phyloP scores from a whole-genome alignment of 176 grass and related monocot genomes.

The Elaeis guineensis region DNA sequence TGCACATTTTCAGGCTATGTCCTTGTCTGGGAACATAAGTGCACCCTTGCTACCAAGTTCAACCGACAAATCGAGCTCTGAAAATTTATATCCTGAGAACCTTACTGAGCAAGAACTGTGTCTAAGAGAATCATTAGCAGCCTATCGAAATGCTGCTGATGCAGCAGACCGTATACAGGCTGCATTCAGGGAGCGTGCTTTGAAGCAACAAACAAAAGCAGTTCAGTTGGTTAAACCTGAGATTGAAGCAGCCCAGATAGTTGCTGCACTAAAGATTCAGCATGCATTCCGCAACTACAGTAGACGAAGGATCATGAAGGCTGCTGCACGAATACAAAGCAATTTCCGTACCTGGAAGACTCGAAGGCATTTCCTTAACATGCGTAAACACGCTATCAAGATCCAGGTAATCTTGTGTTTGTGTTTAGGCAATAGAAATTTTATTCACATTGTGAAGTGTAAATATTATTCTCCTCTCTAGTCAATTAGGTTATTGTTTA shows the following conservation, averaged over 20 bases:
- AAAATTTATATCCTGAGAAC: conserved; percentile 36
- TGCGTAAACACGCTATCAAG: conserved; percentile 61
- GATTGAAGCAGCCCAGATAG: conserved; percentile 61
- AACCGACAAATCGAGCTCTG: conserved; percentile 20
- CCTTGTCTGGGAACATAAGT: conserved; percentile 43
- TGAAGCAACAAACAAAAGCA: conserved; percentile 82
- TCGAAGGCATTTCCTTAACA: conserved; percentile 53
- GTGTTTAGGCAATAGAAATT: no score
- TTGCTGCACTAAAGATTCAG: conserved; percentile 92
- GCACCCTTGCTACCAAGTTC: conserved; percentile 13
- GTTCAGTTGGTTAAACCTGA: conserved; percentile 63
- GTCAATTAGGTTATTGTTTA: no score
- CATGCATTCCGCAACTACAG: conserved; percentile 78
- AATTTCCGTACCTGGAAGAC: conserved; percentile 85
- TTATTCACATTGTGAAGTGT: no score
- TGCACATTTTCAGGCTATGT: conserved; percentile 86
- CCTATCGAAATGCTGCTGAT: conserved; percentile 91
- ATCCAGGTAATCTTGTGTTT: conserved; percentile 58
- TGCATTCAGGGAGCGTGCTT: conserved; percentile 75
- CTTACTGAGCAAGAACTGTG: conserved; percentile 93
- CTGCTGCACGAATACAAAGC: conserved; percentile 84
- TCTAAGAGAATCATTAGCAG: conserved; percentile 87
- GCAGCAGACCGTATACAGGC: conserved; percentile 86
- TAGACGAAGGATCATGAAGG: conserved; percentile 72
- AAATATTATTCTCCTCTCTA: no score